These are phyloP conservation scores for Pythium folliculosum DNA, from an alignment of 352 stramenopile species.

Conservation along the genomic window DNA sequence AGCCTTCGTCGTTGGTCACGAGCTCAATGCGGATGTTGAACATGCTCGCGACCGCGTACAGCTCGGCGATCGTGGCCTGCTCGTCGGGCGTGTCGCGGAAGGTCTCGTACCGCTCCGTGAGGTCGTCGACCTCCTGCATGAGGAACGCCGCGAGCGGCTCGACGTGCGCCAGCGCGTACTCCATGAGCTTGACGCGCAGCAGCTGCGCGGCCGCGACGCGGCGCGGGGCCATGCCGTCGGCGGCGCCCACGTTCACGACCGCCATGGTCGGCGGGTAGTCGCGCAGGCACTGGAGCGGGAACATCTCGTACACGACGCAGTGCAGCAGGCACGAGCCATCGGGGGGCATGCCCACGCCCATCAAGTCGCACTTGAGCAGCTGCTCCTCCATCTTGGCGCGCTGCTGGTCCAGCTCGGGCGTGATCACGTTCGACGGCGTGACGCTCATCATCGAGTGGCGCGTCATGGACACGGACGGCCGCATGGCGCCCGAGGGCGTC, in stretches of 20 bases:
- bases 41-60: slow-evolving; percentile 80
- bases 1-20: slow-evolving; percentile 80
- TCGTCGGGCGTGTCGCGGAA: slow-evolving; percentile 75
- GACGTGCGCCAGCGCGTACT: slow-evolving; percentile 72
- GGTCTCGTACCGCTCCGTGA: slow-evolving; percentile 67
- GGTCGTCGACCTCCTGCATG: slow-evolving; percentile 72
- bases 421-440: slow-evolving; percentile 68
- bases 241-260: slow-evolving; percentile 79
- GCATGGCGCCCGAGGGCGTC: slow-evolving; percentile 13
- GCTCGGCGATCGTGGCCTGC: slow-evolving; percentile 75
- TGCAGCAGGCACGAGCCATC: slow-evolving; percentile 83
- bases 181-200: slow-evolving; percentile 68
- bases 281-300: slow-evolving; percentile 70
- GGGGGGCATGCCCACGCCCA: slow-evolving; percentile 79
- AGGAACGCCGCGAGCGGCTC: slow-evolving; percentile 60
- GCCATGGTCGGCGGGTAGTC: slow-evolving; percentile 75
- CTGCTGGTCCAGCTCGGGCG: slow-evolving; percentile 70
- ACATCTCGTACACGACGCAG: slow-evolving; percentile 87
- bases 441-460: slow-evolving; percentile 56
- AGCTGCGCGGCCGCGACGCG: slow-evolving; percentile 65
- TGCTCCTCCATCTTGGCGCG: slow-evolving; percentile 78
- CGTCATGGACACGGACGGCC: slow-evolving; percentile 38
- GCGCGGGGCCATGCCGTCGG: slow-evolving; percentile 74
- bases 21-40: slow-evolving; percentile 83
- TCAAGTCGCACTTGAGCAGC: slow-evolving; percentile 56